These are phyloP conservation scores for Xerocomus brunneocitrinus DNA, from an alignment of 768 basidiomycete species.

Conservation along the genomic window DNA sequence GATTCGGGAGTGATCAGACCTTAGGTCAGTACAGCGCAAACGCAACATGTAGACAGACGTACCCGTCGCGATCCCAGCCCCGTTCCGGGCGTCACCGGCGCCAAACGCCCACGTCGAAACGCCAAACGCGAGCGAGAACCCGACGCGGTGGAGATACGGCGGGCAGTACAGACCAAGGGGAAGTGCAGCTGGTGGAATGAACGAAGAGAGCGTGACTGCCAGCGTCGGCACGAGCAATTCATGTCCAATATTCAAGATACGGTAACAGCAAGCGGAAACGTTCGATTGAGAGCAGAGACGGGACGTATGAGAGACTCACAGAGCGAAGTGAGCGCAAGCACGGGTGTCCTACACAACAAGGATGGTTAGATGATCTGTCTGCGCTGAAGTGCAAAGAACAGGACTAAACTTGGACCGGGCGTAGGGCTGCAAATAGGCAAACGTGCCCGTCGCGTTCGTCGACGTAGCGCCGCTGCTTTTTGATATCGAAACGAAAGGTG, in stretches of 20 bases:
- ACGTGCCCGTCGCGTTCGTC: slow-evolving; percentile 19
- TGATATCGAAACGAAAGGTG: neutral
- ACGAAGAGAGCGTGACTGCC: slow-evolving; percentile 35
- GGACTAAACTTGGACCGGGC: slow-evolving; percentile 30
- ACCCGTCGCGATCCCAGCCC: slow-evolving; percentile 40
- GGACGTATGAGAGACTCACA: slow-evolving; percentile 24
- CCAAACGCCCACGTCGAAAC: slow-evolving; percentile 42
- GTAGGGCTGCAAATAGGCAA: slow-evolving; percentile 26
- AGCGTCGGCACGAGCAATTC: neutral
- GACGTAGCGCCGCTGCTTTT: neutral
- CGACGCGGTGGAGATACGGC: slow-evolving; percentile 39
- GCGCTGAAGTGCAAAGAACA: neutral
- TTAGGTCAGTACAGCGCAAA: neutral
- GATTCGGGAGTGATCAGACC: too few relatives aligned
- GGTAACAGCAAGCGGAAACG: neutral
- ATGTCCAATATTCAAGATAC: neutral
- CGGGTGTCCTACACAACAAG: slow-evolving; percentile 22
- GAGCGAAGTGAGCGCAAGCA: slow-evolving; percentile 30
- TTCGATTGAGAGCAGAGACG: neutral
- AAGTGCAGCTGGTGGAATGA: slow-evolving; percentile 33
- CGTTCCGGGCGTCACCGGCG: slow-evolving; percentile 39
- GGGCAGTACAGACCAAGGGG: slow-evolving; percentile 31
- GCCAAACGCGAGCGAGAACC: slow-evolving; percentile 41
- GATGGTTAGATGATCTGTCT: slow-evolving; percentile 14
- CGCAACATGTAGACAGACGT: neutral